phyloP scores from a whole-genome alignment of 441 rosid species.

The Sinapis alba region DNA sequence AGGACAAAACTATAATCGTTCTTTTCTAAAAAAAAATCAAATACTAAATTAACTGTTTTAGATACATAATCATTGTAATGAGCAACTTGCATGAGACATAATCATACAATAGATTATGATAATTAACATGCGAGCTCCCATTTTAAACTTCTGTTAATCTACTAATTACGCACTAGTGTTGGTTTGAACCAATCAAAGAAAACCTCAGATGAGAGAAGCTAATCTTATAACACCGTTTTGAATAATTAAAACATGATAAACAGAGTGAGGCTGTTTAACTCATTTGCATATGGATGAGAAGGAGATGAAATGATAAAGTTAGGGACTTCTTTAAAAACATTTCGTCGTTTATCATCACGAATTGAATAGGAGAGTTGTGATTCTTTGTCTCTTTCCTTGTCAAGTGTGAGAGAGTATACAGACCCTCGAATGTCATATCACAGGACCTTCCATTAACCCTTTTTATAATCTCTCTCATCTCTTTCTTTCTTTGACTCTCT shows the following conservation, averaged over 20 bases:
- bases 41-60: not conserved
- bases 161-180: constrained; percentile 8
- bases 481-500: constrained; percentile 6
- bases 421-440: constrained; percentile 36
- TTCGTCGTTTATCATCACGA: constrained; percentile 24
- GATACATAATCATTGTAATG: not conserved
- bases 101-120: constrained; percentile 24
- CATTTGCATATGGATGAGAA: not conserved
- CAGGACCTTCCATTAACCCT: constrained; percentile 27
- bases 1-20: constrained; percentile 1
- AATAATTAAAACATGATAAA: not conserved
- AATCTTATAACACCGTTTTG: not conserved
- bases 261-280: not conserved
- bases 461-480: constrained; percentile 26
- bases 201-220: constrained; percentile 9
- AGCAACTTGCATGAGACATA: constrained; percentile 14
- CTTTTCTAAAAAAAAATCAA: not conserved
- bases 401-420: constrained; percentile 28
- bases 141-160: not conserved
- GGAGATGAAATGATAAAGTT: not conserved
- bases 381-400: constrained; percentile 33
- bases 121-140: constrained; percentile 24
- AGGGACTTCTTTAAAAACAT: not conserved
- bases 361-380: constrained; percentile 27
- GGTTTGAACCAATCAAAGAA: not conserved